A percentile compares a stretch with the other conserved stretches of the same genome.
Conservation (phyloP, 768 basidiomycete species). For the Boletus vermiculosoides region DNA sequence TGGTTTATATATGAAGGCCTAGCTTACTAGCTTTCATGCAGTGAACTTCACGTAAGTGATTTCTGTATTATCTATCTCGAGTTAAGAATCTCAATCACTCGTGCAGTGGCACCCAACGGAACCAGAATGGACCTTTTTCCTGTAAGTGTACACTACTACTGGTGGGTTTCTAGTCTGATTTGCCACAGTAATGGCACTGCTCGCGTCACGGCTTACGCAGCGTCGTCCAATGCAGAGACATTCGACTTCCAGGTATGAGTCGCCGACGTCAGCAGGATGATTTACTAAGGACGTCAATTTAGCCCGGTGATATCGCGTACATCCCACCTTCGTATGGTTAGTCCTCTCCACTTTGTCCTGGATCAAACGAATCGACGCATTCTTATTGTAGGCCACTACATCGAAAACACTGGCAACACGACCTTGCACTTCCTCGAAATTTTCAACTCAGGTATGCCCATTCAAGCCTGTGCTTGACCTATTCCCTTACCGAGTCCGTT, state of each 20-base stretch:
- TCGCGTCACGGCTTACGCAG: conserved; percentile 44
- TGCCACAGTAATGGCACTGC: conserved; percentile 36
- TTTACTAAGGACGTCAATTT: conserved; percentile 11
- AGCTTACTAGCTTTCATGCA: conserved; percentile 6
- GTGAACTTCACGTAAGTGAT: conserved; percentile 46
- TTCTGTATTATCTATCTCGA: not conserved
- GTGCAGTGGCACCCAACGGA: conserved; percentile 51
- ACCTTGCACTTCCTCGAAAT: conserved; percentile 61
- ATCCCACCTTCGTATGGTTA: conserved; percentile 26
- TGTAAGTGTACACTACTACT: conserved; percentile 25
- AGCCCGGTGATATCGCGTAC: conserved; percentile 32
- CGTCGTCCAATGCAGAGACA: conserved; percentile 40
- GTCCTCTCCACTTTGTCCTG: not conserved
- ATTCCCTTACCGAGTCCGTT: not conserved
- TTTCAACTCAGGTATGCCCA: conserved; percentile 48
- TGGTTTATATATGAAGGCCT: not conserved
- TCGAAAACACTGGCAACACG: conserved; percentile 63
- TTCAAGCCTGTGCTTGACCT: not conserved
- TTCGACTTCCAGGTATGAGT: conserved; percentile 42
- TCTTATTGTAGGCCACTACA: conserved; percentile 52
- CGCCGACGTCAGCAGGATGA: not conserved
- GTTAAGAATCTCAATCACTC: not conserved
- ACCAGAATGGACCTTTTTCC: conserved; percentile 46
- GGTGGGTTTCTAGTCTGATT: conserved; percentile 1
- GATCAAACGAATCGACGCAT: not conserved